Evolutionary conservation across 768 basidiomycete genomes (phyloP), one percentile per base, ranked within the genome.

Genomic region (Gymnopilus dilepis): DNA sequence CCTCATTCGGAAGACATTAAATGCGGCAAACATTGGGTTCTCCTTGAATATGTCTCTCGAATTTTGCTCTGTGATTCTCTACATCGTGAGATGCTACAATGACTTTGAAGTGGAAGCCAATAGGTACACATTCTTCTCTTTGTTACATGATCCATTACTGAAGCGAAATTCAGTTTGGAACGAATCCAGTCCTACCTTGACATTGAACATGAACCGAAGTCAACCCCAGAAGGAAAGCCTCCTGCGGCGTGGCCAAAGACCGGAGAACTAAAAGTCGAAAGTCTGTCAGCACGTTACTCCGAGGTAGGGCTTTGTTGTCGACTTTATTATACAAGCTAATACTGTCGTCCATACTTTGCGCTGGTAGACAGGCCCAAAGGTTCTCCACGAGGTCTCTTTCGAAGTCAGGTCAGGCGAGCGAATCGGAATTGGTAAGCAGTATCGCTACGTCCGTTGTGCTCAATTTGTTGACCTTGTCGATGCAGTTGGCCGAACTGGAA

Each of bases 221-320:
- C 77, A 0, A 76, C 77, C 0, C 59, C 70, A 21, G 65, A 70
- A 7, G 83, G 83, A n/a, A 73, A 75, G 22, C 88, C 88, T 1
- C 87, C 89, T 0, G 87, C 88, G 0, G 80, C 86, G 56, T 90
- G 89, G 88, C 88, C 88, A 0, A 76, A 82, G 4, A 83, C 81
- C 11, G 88, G 88, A 11, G 74, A 80, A 21, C 76, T 90, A 37
- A 72, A 76, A 3, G 82, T 85, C 3, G 82, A 87, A 54, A 80
- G 82, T 26, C 73, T 89, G 3, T 83, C 79, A 15, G 86, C 87
- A 26, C 74, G 77, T 41, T 89, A 89, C 69, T 82, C 85, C 77
- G 43, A 47, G 45, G 69, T 68, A 40, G 0, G 57, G 38, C 22
- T 19, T n/a, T 19, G n/a, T 6, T 17, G 13, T 31, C 26, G 30